Evolutionary conservation across 2,329 filamentous ascomycete genomes (phyloP).

Genomic region (Alternaria dauci): DNA sequence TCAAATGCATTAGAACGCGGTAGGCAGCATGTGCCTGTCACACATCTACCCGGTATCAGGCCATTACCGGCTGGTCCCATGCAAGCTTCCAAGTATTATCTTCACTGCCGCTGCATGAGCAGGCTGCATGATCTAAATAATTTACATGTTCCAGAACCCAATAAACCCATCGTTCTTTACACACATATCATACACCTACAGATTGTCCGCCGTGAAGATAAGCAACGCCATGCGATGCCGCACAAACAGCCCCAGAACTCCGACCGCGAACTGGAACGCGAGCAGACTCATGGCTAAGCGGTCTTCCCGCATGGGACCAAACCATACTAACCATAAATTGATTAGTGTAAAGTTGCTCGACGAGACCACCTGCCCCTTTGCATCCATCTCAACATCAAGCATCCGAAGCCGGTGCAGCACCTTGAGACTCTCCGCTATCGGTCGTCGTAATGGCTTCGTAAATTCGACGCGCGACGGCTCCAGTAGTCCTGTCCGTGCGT

Average conservation of each 20-base stretch:
- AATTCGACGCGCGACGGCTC: conserved; percentile 86
- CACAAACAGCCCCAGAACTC: conserved; percentile 83
- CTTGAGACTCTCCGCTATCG: conserved; percentile 70
- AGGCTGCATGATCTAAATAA: not conserved
- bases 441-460: conserved; percentile 71
- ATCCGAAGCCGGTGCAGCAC: conserved; percentile 74
- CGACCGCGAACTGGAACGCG: conserved; percentile 76
- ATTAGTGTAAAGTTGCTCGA: conserved; percentile 91
- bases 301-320: conserved; percentile 89
- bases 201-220: conserved; percentile 90
- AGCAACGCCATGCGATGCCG: conserved; percentile 85
- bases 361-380: conserved; percentile 75
- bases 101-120: not conserved
- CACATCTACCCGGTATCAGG: not conserved
- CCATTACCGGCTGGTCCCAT: not conserved
- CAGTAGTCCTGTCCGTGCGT: conserved; percentile 81
- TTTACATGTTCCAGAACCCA: not conserved
- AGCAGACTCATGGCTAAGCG: conserved; percentile 81
- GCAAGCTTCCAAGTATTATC: not conserved
- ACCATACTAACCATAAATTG: conserved; percentile 96
- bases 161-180: not conserved
- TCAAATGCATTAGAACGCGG: not conserved
- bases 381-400: conserved; percentile 72
- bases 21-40: not conserved
- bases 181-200: conserved; percentile 26